Evolutionary conservation across 768 basidiomycete genomes (phyloP).

Genomic region (Pholiota conissans): DNA sequence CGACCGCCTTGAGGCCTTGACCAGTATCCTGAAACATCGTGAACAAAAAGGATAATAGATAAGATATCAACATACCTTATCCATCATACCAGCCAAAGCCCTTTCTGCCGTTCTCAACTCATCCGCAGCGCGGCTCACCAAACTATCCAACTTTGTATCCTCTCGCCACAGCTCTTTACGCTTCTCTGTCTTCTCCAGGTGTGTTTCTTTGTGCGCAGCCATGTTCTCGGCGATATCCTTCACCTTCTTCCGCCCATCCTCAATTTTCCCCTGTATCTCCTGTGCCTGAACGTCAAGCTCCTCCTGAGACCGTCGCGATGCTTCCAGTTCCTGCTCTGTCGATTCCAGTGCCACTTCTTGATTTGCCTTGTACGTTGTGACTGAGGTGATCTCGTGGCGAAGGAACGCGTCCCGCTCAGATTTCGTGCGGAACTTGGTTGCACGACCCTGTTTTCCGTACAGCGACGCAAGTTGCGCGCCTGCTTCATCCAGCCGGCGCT

Average conservation of each 20-base stretch:
- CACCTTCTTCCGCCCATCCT: conserved; percentile 61
- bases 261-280: conserved; percentile 56
- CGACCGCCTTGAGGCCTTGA: conserved; percentile 82
- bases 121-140: conserved; percentile 73
- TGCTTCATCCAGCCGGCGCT: conserved; percentile 71
- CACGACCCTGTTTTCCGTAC: conserved; percentile 89
- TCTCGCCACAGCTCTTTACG: conserved; percentile 95
- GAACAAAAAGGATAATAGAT: not conserved
- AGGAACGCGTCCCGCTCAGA: conserved; percentile 84
- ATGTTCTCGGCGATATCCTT: conserved; percentile 65
- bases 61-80: conserved; percentile 60
- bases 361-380: conserved; percentile 57
- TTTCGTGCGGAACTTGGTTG: conserved; percentile 80
- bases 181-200: conserved; percentile 70
- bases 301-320: conserved; percentile 44
- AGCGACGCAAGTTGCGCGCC: conserved; percentile 71
- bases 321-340: conserved; percentile 49
- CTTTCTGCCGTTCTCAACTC: conserved; percentile 84
- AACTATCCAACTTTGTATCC: conserved; percentile 83
- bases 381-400: conserved; percentile 71
- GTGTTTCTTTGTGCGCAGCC: conserved; percentile 60
- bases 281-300: conserved; percentile 62
- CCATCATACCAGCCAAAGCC: conserved; percentile 87
- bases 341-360: conserved; percentile 58
- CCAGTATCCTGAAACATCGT: conserved; percentile 73